Conservation (phyloP, 2,329 filamentous ascomycete species). For the Parasarocladium wereldwijsianum region DNA sequence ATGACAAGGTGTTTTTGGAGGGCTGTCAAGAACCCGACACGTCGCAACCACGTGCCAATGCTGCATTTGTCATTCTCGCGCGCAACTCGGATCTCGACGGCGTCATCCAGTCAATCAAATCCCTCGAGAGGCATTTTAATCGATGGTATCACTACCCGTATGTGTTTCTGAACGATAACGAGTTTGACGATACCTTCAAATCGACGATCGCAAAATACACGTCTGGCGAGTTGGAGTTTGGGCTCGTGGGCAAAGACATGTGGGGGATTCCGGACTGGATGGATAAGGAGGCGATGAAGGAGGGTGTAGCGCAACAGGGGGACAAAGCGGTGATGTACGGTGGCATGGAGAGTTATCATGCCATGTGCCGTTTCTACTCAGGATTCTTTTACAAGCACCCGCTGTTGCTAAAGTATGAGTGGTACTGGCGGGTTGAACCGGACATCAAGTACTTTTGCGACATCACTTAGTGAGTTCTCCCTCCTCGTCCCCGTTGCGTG, state of each 20-base stretch:
- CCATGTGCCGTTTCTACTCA: slow-evolving; percentile 99
- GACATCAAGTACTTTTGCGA: slow-evolving; percentile 99
- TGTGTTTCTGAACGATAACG: slow-evolving; percentile 93
- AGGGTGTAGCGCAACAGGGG: slow-evolving; percentile 92
- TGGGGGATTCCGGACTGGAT: slow-evolving; percentile 98
- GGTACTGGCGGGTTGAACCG: slow-evolving; percentile 98
- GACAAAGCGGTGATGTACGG: slow-evolving; percentile 98
- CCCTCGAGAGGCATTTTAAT: slow-evolving; percentile 97
- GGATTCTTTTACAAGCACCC: slow-evolving; percentile 98
- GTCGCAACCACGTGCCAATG: slow-evolving; percentile 71
- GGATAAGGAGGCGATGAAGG: slow-evolving; percentile 81
- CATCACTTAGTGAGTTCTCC: slow-evolving; percentile 68
- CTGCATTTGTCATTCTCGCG: slow-evolving; percentile 87
- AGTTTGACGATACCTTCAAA: slow-evolving; percentile 92
- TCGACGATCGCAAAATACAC: slow-evolving; percentile 80
- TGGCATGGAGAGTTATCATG: slow-evolving; percentile 94
- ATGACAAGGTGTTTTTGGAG: slow-evolving; percentile 91
- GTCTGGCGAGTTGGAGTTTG: slow-evolving; percentile 78
- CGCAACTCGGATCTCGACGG: slow-evolving; percentile 94
- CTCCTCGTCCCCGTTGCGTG: background rate
- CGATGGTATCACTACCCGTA: slow-evolving; percentile 98
- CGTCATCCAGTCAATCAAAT: slow-evolving; percentile 93
- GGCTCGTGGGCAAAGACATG: slow-evolving; percentile 77
- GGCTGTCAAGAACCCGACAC: slow-evolving; percentile 77
- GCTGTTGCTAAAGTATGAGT: slow-evolving; percentile 89